Evolutionary conservation across 768 basidiomycete genomes (phyloP), one percentile per base, ranked within the genome.

Genomic region (Mycena pura): DNA sequence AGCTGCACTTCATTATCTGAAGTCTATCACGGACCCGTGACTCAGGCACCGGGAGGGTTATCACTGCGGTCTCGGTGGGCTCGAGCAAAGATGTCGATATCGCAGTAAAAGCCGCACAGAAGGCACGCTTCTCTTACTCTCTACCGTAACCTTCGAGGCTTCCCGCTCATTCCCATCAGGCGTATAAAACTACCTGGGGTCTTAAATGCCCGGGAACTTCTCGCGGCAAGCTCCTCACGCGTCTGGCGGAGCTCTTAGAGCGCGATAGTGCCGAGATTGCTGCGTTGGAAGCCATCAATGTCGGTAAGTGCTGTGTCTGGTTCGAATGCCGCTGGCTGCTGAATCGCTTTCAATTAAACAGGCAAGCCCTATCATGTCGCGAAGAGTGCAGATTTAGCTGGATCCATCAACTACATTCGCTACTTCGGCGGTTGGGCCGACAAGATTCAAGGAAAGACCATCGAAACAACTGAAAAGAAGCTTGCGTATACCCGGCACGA

Each of bases 391-490:
- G 76, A 77, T 47, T 11, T 76, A 22, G 34, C 28, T 3, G 34
- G 34, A 40, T 66, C 71, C 3, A 73, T 84, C 46, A 73, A 70
- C 29, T 76, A 77, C 57, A 69, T 90, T 55, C 77, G 82, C 14
- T 93, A 92, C 74, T 93, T 89, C 65, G 89, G 82, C 39, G 92
- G 91, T 14, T 88, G 88, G 84, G 87, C 89, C 41, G 91, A 91
- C 78, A 92, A 92, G 76, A 72, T 86, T 44, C 75, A 80, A 5
- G 89, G 87, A 13, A 82, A 87, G 68, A 82, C 82, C 17, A 84
- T 89, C 70, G 87, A 84, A 79, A 84, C 73, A 58, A 68, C 55
- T 34, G 73, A 76, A 29, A 53, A 31, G 5, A 85, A 83, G 72
- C 73, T 88, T 34, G 80, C 79, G 10, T 88, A 86, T 69, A 87